Conservation (phyloP, 768 basidiomycete genomes). For the Calocybe cyanea region DNA sequence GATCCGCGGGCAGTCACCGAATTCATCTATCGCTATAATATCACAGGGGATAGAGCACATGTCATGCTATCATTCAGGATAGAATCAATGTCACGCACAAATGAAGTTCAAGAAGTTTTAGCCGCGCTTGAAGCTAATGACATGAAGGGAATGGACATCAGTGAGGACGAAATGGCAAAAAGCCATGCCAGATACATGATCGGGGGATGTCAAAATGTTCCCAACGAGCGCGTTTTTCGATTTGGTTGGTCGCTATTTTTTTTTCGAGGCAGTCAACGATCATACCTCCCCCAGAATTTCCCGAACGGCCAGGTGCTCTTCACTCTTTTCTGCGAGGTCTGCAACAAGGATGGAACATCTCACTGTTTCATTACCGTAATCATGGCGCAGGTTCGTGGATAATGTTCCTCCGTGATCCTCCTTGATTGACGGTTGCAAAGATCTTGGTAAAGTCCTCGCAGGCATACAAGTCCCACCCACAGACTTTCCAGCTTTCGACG, state of each 20-base stretch:
- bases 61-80: constrained; percentile 91
- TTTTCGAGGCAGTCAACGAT: constrained; percentile 1
- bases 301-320: constrained; percentile 89
- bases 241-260: constrained; percentile 57
- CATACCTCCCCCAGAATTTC: constrained; percentile 65
- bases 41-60: constrained; percentile 65
- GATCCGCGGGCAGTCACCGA: constrained; percentile 93
- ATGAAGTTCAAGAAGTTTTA: constrained; percentile 66
- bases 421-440: constrained; percentile 34
- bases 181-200: constrained; percentile 93
- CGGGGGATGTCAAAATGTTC: constrained; percentile 74
- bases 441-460: constrained; percentile 89
- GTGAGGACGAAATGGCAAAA: constrained; percentile 94
- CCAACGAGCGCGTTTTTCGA: constrained; percentile 85
- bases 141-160: constrained; percentile 87
- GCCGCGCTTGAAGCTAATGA: constrained; percentile 55
- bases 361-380: constrained; percentile 96
- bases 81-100: constrained; percentile 50
- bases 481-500: constrained; percentile 64
- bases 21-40: constrained; percentile 89
- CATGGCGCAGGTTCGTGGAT: constrained; percentile 82
- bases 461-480: constrained; percentile 85
- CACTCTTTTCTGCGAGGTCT: constrained; percentile 85
- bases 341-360: constrained; percentile 88
- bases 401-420: not conserved